phyloP scores from a whole-genome alignment of 768 basidiomycete genomes.

The Symmetrospora coprosmae region DNA sequence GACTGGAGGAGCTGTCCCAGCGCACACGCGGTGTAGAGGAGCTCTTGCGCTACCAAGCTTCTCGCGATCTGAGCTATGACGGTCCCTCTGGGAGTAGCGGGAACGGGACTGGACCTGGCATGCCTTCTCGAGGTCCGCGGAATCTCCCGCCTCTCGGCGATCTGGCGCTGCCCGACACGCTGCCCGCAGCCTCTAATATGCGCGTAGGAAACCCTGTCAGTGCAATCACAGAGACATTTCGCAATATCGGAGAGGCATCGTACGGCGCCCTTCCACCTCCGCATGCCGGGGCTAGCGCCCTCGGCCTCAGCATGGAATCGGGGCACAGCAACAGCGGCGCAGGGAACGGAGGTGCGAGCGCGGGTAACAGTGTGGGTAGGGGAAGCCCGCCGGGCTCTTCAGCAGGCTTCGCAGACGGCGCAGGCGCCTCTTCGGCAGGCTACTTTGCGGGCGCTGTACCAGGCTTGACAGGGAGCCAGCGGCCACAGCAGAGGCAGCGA shows the following conservation, averaged over 20 bases:
- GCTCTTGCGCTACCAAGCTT: not conserved
- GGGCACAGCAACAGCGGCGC: no score
- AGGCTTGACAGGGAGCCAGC: no score
- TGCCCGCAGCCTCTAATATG: not conserved
- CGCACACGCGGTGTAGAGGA: constrained; percentile 14
- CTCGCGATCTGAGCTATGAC: not conserved
- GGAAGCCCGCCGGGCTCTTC: no score
- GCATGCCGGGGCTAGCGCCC: no score
- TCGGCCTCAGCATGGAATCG: no score
- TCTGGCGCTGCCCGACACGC: not conserved
- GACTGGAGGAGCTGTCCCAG: constrained; percentile 9
- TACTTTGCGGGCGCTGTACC: no score
- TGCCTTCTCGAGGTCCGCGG: not conserved
- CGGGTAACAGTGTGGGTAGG: no score
- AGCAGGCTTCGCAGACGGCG: no score
- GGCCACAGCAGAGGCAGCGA: no score
- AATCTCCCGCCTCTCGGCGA: not conserved
- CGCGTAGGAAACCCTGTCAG: constrained; percentile 15
- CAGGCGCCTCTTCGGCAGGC: no score
- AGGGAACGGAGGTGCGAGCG: no score
- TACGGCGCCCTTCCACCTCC: no score
- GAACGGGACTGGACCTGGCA: not conserved
- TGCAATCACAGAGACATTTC: constrained; percentile 8
- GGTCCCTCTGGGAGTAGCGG: not conserved
- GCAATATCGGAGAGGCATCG: not conserved